Percentiles rank a stretch among this genome's conserved stretches.
phyloP scores from a whole-genome alignment of 129 eudicot genomes.

The Helichrysum umbraculigerum region DNA sequence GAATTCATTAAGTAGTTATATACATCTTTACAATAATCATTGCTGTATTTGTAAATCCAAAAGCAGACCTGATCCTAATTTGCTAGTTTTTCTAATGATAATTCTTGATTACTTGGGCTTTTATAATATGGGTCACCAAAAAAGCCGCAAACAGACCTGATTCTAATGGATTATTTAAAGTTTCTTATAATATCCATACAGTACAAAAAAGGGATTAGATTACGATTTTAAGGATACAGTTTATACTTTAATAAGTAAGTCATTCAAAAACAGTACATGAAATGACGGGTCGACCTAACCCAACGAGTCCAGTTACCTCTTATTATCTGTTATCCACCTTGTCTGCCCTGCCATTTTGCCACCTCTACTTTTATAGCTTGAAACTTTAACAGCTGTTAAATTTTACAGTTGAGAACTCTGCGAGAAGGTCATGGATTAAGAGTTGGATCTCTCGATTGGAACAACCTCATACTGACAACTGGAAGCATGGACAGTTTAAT shows the following conservation, averaged over 20 bases:
- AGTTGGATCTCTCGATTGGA: conserved; percentile 74
- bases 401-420: conserved; percentile 52
- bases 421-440: conserved; percentile 41
- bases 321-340: too few relatives aligned
- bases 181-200: neutral
- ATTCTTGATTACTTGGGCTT: neutral
- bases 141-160: too few relatives aligned
- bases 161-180: neutral
- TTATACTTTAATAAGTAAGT: neutral
- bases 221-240: neutral
- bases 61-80: neutral
- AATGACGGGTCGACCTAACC: too few relatives aligned
- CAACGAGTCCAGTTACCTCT: neutral
- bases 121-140: too few relatives aligned
- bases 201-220: neutral
- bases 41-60: neutral
- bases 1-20: neutral
- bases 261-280: too few relatives aligned
- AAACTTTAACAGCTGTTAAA: neutral
- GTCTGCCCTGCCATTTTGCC: neutral
- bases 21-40: neutral
- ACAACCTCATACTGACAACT: conserved; percentile 52
- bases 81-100: neutral
- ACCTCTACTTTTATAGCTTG: neutral
- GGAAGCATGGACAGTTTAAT: conserved; percentile 60